Percentiles rank a stretch among this genome's conserved stretches.
Evolutionary conservation across 768 basidiomycete species (phyloP).

Genomic region (Candolleomyces aberdarensis): DNA sequence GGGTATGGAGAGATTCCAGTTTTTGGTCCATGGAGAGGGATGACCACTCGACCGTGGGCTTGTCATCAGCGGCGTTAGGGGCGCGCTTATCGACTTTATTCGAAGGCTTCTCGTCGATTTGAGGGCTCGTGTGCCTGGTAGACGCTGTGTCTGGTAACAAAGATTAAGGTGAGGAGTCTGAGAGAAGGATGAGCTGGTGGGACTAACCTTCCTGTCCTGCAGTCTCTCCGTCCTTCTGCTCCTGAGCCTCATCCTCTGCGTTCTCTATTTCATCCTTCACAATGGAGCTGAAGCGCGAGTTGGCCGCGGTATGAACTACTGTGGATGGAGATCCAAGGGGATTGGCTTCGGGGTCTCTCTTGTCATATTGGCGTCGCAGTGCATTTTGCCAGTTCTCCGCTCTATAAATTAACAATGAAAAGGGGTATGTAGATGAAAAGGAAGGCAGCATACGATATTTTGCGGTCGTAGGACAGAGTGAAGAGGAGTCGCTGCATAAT

Average conservation of each 20-base stretch:
- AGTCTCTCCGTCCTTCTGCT: slow-evolving; percentile 4
- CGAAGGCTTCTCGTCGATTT: slow-evolving; percentile 1
- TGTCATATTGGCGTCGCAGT: slow-evolving; percentile 74
- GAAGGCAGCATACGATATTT: slow-evolving; percentile 57
- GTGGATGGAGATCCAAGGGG: slow-evolving; percentile 60
- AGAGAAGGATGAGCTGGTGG: background rate
- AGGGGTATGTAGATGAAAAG: slow-evolving; percentile 5
- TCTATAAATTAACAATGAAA: slow-evolving; percentile 34
- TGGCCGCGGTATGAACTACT: background rate
- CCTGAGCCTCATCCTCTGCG: background rate
- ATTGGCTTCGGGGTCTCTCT: slow-evolving; percentile 66
- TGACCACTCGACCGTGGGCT: slow-evolving; percentile 60
- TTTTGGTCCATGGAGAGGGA: slow-evolving; percentile 68
- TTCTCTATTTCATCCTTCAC: slow-evolving; percentile 9
- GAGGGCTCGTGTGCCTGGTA: background rate
- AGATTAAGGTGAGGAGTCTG: background rate
- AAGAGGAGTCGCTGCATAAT: slow-evolving; percentile 74
- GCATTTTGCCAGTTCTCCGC: slow-evolving; percentile 76
- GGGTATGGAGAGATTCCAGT: slow-evolving; percentile 68
- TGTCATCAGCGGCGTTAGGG: slow-evolving; percentile 14
- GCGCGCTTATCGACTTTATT: slow-evolving; percentile 7
- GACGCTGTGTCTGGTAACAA: too few relatives aligned
- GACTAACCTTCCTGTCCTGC: background rate
- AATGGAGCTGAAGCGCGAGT: slow-evolving; percentile 9
- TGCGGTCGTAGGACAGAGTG: slow-evolving; percentile 76